A percentile compares a stretch with the other conserved stretches of the same genome.
Conservation (phyloP, 768 basidiomycete species). For the Porpolomopsis calyptriformis region DNA sequence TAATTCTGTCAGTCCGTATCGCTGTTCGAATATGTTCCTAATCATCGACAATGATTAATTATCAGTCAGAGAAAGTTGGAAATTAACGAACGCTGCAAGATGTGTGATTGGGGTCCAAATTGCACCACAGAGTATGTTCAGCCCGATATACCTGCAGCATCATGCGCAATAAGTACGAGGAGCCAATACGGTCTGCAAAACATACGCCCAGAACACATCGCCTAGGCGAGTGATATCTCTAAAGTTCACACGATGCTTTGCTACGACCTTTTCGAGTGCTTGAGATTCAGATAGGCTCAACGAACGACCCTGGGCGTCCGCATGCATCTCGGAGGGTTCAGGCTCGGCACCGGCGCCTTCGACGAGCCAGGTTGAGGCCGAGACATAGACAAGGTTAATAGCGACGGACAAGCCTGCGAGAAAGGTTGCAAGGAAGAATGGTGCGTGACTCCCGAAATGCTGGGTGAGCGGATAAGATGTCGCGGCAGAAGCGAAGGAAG, state of each 20-base stretch:
- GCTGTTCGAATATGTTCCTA: conserved; percentile 64
- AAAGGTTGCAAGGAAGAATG: conserved; percentile 59
- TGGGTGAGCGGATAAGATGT: conserved; percentile 71
- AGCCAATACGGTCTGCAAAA: conserved; percentile 2
- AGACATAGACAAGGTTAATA: conserved; percentile 60
- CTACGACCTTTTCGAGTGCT: conserved; percentile 54
- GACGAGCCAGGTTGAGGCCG: conserved; percentile 53
- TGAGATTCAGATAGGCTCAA: conserved; percentile 43
- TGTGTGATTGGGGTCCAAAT: conserved; percentile 75
- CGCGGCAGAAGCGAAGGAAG: conserved; percentile 66
- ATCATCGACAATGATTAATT: conserved; percentile 6
- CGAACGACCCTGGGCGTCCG: conserved; percentile 40
- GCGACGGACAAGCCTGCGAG: conserved; percentile 57
- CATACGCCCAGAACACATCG: conserved; percentile 72
- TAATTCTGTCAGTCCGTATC: conserved; percentile 50
- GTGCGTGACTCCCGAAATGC: conserved; percentile 54
- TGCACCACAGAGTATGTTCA: conserved; percentile 68
- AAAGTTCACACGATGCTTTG: conserved; percentile 52
- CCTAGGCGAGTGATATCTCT: conserved; percentile 55
- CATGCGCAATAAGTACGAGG: conserved; percentile 1
- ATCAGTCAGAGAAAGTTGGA: not conserved
- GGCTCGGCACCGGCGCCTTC: conserved; percentile 49
- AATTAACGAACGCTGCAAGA: conserved; percentile 49
- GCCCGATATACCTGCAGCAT: conserved; percentile 47
- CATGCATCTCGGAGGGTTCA: conserved; percentile 51